Conservation (phyloP, 441 rosid species). For the Corymbia calophylla region DNA sequence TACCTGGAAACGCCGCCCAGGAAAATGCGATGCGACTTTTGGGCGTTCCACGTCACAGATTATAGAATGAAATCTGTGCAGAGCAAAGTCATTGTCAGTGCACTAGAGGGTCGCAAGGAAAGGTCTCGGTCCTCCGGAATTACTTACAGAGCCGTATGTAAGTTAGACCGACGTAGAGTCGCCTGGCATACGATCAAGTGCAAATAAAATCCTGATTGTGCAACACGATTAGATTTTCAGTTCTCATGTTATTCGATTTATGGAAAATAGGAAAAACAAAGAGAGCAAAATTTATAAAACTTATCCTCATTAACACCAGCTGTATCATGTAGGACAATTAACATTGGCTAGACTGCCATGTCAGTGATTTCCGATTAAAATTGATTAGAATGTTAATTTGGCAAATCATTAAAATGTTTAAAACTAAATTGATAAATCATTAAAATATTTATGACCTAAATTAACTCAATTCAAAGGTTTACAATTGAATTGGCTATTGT, state of each 20-base stretch:
- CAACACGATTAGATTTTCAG: not conserved
- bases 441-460: too few relatives aligned
- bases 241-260: not conserved
- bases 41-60: not conserved
- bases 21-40: not conserved
- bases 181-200: not conserved
- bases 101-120: not conserved
- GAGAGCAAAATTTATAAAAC: too few relatives aligned
- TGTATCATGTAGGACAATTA: too few relatives aligned
- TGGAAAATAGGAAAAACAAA: not conserved
- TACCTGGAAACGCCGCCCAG: not conserved
- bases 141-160: not conserved
- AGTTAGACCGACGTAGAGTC: not conserved
- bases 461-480: too few relatives aligned
- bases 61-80: not conserved
- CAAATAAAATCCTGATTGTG: not conserved
- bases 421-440: too few relatives aligned
- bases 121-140: not conserved
- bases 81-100: not conserved
- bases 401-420: too few relatives aligned
- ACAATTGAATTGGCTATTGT: rapidly evolving
- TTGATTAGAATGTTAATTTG: too few relatives aligned
- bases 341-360: too few relatives aligned
- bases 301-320: too few relatives aligned
- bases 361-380: too few relatives aligned